These are phyloP conservation scores for Candida morakotiae DNA, from an alignment of 805 yeast species.

Conservation along the genomic window DNA sequence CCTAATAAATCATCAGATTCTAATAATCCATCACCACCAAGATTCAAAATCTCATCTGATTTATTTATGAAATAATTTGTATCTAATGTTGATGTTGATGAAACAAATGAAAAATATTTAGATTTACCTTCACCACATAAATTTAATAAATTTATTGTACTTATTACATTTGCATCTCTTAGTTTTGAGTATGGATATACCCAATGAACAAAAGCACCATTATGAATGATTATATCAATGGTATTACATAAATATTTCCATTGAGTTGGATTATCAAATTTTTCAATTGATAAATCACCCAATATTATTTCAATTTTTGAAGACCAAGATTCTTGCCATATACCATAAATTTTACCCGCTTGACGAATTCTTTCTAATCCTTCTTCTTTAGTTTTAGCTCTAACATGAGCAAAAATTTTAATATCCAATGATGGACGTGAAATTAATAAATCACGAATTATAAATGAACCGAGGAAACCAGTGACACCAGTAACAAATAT, in stretches of 20 bases:
- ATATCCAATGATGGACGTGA: constrained; percentile 48
- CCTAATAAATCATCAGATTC: constrained; percentile 85
- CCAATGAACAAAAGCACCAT: constrained; percentile 99
- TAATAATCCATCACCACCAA: constrained; percentile 68
- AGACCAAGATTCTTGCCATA: constrained; percentile 63
- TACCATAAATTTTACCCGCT: constrained; percentile 79
- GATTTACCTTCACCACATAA: constrained; percentile 77
- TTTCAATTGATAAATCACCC: constrained; percentile 73
- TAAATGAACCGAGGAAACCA: constrained; percentile 92
- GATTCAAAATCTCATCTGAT: constrained; percentile 63
- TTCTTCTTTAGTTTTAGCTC: constrained; percentile 65
- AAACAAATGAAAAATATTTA: constrained; percentile 84
- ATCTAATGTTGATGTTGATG: constrained; percentile 92
- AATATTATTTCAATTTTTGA: constrained; percentile 63
- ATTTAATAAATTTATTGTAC: constrained; percentile 80
- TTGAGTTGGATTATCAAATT: constrained; percentile 58
- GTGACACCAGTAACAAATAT: constrained; percentile 94
- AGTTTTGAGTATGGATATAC: constrained; percentile 89
- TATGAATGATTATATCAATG: constrained; percentile 85
- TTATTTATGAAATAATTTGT: constrained; percentile 73
- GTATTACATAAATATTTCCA: constrained; percentile 58
- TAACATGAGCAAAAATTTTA: constrained; percentile 81
- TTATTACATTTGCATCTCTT: constrained; percentile 88
- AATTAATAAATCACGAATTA: constrained; percentile 67
- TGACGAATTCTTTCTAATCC: constrained; percentile 75